Conservation (phyloP, 768 basidiomycete genomes). For the Terana coerulea region DNA sequence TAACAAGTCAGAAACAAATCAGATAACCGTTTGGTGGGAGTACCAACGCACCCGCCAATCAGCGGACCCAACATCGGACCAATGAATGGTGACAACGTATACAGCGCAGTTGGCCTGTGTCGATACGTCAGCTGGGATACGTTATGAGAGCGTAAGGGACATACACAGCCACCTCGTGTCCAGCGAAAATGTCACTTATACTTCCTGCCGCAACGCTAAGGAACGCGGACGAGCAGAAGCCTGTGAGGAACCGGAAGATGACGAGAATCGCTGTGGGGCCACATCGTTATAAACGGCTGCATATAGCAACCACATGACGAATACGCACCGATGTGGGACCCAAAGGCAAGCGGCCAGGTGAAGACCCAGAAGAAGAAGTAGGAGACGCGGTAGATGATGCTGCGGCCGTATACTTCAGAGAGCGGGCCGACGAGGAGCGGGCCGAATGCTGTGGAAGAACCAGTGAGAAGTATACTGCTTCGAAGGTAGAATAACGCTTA, state of each 20-base stretch:
- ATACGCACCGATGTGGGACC: constrained; percentile 59
- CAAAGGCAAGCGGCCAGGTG: constrained; percentile 72
- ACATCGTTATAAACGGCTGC: neutral
- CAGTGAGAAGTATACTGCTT: neutral
- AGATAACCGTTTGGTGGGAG: neutral
- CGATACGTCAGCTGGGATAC: neutral
- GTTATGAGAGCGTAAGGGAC: constrained; percentile 19
- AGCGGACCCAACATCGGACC: constrained; percentile 57
- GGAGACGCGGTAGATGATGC: constrained; percentile 56
- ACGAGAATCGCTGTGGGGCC: constrained; percentile 50
- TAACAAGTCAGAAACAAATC: neutral
- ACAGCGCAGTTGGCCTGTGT: constrained; percentile 52
- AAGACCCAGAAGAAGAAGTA: constrained; percentile 59
- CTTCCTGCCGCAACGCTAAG: constrained; percentile 59
- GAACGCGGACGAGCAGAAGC: constrained; percentile 54
- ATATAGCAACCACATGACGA: neutral
- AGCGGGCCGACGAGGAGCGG: constrained; percentile 32
- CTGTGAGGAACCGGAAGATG: constrained; percentile 54
- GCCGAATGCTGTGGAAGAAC: constrained; percentile 14
- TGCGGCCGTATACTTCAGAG: constrained; percentile 55
- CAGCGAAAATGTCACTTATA: constrained; percentile 53
- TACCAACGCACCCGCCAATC: constrained; percentile 48
- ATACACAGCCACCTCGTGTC: constrained; percentile 56
- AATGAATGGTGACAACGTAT: constrained; percentile 51
- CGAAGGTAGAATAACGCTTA: neutral